Percentiles rank a stretch among this genome's conserved stretches.
phyloP scores from a whole-genome alignment of 2,329 filamentous ascomycete genomes.

The Penicillium occitanis region DNA sequence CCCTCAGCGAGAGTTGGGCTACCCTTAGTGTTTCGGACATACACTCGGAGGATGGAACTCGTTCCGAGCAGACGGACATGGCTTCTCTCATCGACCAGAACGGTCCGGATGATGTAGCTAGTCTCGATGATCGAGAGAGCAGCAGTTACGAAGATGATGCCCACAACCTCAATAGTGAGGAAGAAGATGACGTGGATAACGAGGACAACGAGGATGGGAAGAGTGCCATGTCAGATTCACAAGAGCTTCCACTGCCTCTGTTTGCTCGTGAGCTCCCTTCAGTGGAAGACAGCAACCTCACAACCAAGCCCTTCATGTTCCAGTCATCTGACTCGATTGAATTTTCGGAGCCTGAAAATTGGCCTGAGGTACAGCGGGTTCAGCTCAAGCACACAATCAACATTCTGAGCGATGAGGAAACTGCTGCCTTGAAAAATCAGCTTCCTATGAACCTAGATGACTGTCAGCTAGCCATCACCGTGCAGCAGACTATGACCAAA shows the following conservation, averaged over 20 bases:
- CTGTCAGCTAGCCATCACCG: conserved; percentile 39
- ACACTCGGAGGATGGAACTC: conserved; percentile 47
- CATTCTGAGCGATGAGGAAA: conserved; percentile 35
- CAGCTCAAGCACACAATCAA: conserved; percentile 46
- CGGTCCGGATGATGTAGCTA: conserved; percentile 46
- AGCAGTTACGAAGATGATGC: conserved; percentile 38
- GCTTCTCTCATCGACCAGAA: conserved; percentile 46
- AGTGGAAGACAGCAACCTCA: conserved; percentile 39
- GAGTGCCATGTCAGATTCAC: conserved; percentile 32
- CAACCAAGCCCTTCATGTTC: conserved; percentile 35
- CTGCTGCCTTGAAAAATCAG: conserved; percentile 30
- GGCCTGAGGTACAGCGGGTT: conserved; percentile 41
- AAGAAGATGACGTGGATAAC: conserved; percentile 39
- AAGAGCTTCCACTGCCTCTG: conserved; percentile 31
- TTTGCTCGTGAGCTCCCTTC: conserved; percentile 31
- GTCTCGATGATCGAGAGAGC: conserved; percentile 42
- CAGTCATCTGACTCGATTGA: conserved; percentile 41
- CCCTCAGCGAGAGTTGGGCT: conserved; percentile 50
- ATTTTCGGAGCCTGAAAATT: conserved; percentile 44
- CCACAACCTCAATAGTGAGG: conserved; percentile 38
- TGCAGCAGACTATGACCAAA: conserved; percentile 48
- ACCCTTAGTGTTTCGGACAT: conserved; percentile 46
- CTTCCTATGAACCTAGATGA: conserved; percentile 31
- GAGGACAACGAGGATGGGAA: conserved; percentile 37
- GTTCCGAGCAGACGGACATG: conserved; percentile 46